phyloP scores from a whole-genome alignment of 2,329 filamentous ascomycete species.

The Alternaria conjuncta region DNA sequence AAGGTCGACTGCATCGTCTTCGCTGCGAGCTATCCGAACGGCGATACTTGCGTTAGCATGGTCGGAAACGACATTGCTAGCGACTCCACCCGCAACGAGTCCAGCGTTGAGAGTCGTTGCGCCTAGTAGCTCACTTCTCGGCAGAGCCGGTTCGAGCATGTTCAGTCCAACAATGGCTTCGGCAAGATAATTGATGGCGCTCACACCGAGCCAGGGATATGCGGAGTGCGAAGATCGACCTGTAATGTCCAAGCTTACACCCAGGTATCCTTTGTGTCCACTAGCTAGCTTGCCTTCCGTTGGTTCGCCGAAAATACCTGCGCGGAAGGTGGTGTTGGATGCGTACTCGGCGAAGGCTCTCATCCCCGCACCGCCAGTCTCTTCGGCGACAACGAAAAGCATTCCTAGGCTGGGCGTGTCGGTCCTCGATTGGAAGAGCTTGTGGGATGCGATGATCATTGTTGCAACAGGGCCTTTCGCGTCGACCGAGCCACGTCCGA shows the following conservation, averaged over 20 bases:
- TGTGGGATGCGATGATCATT: slow-evolving; percentile 70
- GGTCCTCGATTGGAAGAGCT: slow-evolving; percentile 54
- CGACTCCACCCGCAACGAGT: slow-evolving; percentile 78
- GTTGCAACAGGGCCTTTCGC: slow-evolving; percentile 65
- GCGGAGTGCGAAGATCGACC: slow-evolving; percentile 85
- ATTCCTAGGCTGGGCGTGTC: slow-evolving; percentile 49
- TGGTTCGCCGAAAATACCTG: slow-evolving; percentile 89
- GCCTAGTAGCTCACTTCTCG: slow-evolving; percentile 43
- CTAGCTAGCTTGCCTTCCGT: slow-evolving; percentile 85
- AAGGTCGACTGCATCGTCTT: slow-evolving; percentile 22
- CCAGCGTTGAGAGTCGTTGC: slow-evolving; percentile 85
- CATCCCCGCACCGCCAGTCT: slow-evolving; percentile 83
- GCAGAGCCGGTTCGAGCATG: slow-evolving; percentile 51
- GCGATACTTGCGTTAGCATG: slow-evolving; percentile 71
- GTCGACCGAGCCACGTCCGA: slow-evolving; percentile 75
- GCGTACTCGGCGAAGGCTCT: slow-evolving; percentile 45
- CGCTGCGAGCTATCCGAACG: slow-evolving; percentile 49
- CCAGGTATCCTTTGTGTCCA: slow-evolving; percentile 85
- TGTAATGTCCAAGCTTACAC: slow-evolving; percentile 68
- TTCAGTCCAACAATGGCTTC: slow-evolving; percentile 71
- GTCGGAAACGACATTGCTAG: slow-evolving; percentile 82
- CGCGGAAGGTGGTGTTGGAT: slow-evolving; percentile 58
- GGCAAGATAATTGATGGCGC: slow-evolving; percentile 79
- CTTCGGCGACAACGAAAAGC: slow-evolving; percentile 78
- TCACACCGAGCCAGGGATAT: slow-evolving; percentile 86